These are phyloP conservation scores for Groenewaldozyma auringiensis DNA, from an alignment of 1,139 yeast species.

Conservation along the genomic window DNA sequence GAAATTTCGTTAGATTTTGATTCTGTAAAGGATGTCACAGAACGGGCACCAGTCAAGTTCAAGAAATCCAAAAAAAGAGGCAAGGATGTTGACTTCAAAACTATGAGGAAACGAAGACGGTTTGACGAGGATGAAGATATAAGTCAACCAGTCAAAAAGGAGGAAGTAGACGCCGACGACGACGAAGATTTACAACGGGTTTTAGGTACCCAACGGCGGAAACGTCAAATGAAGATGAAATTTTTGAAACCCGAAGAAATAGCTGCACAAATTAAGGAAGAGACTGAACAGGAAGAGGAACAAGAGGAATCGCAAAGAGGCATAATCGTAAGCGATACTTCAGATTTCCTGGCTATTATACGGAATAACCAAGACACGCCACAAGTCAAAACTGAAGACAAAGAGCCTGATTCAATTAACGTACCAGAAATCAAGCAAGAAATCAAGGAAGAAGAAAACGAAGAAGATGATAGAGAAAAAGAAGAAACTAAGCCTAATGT, in stretches of 20 bases:
- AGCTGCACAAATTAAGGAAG: conserved; percentile 16
- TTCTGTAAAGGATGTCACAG: conserved; percentile 1
- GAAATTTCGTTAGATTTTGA: conserved; percentile 17
- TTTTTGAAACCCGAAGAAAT: conserved; percentile 19
- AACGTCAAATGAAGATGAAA: conserved; percentile 30
- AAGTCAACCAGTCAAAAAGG: conserved; percentile 8
- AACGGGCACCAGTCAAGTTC: conserved; percentile 37
- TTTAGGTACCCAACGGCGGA: conserved; percentile 37
- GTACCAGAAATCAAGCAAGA: background rate
- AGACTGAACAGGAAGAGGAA: conserved; percentile 10
- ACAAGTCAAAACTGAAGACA: conserved; percentile 8
- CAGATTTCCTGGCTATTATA: conserved; percentile 17
- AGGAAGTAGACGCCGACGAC: conserved; percentile 27
- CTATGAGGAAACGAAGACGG: conserved; percentile 17
- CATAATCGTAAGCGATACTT: conserved; percentile 15
- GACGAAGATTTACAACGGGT: conserved; percentile 44
- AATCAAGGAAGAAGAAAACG: conserved; percentile 2
- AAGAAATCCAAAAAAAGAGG: conserved; percentile 37
- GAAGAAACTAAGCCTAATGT: background rate
- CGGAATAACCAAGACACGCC: conserved; percentile 11
- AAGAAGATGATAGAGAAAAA: background rate
- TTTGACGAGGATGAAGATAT: conserved; percentile 21
- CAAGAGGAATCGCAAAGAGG: conserved; percentile 11
- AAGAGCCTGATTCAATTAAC: background rate
- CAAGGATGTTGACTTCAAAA: conserved; percentile 12